Evolutionary conservation across 352 stramenopile genomes (phyloP).

Genomic region (Globisporangium paroecandrum): DNA sequence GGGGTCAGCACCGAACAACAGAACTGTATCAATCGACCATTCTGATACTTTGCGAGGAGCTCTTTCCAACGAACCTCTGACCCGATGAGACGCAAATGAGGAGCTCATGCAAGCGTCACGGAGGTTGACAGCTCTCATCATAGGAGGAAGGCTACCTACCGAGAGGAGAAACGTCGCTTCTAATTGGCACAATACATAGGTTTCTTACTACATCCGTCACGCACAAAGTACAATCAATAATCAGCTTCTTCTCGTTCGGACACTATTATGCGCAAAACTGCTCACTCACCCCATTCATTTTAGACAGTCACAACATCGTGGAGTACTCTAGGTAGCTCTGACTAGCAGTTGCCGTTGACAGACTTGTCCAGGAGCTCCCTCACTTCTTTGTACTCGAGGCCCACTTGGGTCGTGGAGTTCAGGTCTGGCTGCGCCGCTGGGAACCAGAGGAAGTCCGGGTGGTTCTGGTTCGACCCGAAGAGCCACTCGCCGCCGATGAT

Average conservation of each 20-base stretch:
- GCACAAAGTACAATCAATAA: constrained; percentile 9
- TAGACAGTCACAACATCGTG: neutral
- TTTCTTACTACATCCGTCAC: constrained; percentile 11
- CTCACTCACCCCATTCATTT: neutral
- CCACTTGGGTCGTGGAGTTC: constrained; percentile 34
- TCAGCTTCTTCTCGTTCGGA: neutral
- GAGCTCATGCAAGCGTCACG: neutral
- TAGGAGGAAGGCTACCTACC: neutral
- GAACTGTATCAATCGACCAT: neutral
- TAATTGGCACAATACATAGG: constrained; percentile 13
- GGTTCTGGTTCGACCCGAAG: constrained; percentile 39
- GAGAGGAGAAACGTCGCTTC: neutral
- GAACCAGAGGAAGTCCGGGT: constrained; percentile 78
- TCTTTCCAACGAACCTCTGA: neutral
- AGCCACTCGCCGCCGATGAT: constrained; percentile 77
- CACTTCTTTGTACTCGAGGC: constrained; percentile 47
- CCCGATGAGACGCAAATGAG: neutral
- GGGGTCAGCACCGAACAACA: neutral
- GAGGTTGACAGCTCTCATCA: neutral
- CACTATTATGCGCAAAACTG: neutral
- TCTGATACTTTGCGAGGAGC: neutral
- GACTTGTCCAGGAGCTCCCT: constrained; percentile 40
- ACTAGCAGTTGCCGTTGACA: constrained; percentile 22
- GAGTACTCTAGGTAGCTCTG: neutral
- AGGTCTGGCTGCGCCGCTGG: constrained; percentile 36